Conservation (phyloP, 441 rosid species). For the Gossypium davidsonii region DNA sequence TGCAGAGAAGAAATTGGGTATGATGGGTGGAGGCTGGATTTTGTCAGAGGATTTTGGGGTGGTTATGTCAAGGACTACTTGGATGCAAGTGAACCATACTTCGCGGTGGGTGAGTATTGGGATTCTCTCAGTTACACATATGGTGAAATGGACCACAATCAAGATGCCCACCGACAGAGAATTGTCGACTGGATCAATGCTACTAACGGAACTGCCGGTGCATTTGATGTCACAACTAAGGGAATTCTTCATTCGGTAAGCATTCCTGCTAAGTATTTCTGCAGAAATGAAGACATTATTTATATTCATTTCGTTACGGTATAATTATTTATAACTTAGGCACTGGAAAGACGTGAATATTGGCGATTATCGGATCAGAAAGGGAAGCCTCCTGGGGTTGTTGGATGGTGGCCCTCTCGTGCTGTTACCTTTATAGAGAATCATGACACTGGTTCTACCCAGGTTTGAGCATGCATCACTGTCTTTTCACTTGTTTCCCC, state of each 20-base stretch:
- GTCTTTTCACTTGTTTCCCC: background rate
- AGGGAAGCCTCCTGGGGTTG: constrained; percentile 91
- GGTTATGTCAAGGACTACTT: constrained; percentile 95
- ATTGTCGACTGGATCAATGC: constrained; percentile 89
- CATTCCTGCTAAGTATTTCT: background rate
- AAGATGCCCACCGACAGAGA: constrained; percentile 96
- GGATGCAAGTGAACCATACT: constrained; percentile 75
- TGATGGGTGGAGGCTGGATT: constrained; percentile 99
- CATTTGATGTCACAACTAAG: constrained; percentile 96
- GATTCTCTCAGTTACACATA: constrained; percentile 84
- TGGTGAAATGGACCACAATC: constrained; percentile 83
- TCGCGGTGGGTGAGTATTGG: constrained; percentile 94
- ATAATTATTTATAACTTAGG: constrained; percentile 31
- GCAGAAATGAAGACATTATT: background rate
- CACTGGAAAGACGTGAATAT: constrained; percentile 74
- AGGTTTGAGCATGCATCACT: constrained; percentile 38
- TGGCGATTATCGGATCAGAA: constrained; percentile 87
- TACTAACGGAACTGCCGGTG: constrained; percentile 77
- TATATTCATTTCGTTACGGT: constrained; percentile 1
- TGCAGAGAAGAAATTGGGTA: constrained; percentile 87
- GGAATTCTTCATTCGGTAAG: constrained; percentile 91
- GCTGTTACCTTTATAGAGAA: constrained; percentile 95
- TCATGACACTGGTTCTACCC: constrained; percentile 98
- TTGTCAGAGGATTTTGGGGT: constrained; percentile 97
- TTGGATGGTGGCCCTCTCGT: constrained; percentile 99